phyloP scores from a whole-genome alignment of 1,139 yeast species.

The Wickerhamiella infanticola region DNA sequence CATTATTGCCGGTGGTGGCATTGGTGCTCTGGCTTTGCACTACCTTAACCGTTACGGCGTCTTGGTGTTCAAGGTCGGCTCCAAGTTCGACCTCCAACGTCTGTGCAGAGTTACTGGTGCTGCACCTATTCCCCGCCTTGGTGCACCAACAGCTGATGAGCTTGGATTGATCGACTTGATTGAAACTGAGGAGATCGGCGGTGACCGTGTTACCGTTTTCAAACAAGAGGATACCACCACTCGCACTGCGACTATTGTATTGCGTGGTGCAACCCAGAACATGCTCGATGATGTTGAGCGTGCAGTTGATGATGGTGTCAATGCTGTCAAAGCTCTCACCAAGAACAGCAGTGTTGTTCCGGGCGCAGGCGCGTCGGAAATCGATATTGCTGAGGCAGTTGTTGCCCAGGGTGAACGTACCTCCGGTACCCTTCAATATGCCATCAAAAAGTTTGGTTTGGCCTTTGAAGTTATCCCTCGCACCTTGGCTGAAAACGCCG shows the following conservation, averaged over 20 bases:
- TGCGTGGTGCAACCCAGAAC: slow-evolving; percentile 97
- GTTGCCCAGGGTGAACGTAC: slow-evolving; percentile 83
- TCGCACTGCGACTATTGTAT: slow-evolving; percentile 77
- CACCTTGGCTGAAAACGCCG: slow-evolving; percentile 87
- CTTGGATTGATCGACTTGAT: slow-evolving; percentile 78
- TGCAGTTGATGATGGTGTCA: slow-evolving; percentile 93
- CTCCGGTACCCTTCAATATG: slow-evolving; percentile 83
- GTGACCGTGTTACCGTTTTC: slow-evolving; percentile 91
- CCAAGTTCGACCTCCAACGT: slow-evolving; percentile 88
- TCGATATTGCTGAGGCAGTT: slow-evolving; percentile 66
- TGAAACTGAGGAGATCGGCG: slow-evolving; percentile 89
- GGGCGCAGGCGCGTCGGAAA: slow-evolving; percentile 96
- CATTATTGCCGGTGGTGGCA: slow-evolving; percentile 80
- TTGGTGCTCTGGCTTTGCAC: slow-evolving; percentile 88
- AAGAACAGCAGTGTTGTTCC: slow-evolving; percentile 70
- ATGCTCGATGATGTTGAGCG: slow-evolving; percentile 88
- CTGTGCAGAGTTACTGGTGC: slow-evolving; percentile 96
- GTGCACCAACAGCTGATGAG: slow-evolving; percentile 93
- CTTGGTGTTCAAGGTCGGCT: slow-evolving; percentile 74
- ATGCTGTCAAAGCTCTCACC: slow-evolving; percentile 76
- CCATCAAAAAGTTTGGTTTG: slow-evolving; percentile 84
- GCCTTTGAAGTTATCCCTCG: slow-evolving; percentile 93
- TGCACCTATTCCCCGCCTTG: slow-evolving; percentile 85
- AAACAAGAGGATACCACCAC: slow-evolving; percentile 46
- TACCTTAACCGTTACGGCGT: slow-evolving; percentile 78